phyloP scores from a whole-genome alignment of 2,329 filamentous ascomycete genomes.

The Didymella exigua region DNA sequence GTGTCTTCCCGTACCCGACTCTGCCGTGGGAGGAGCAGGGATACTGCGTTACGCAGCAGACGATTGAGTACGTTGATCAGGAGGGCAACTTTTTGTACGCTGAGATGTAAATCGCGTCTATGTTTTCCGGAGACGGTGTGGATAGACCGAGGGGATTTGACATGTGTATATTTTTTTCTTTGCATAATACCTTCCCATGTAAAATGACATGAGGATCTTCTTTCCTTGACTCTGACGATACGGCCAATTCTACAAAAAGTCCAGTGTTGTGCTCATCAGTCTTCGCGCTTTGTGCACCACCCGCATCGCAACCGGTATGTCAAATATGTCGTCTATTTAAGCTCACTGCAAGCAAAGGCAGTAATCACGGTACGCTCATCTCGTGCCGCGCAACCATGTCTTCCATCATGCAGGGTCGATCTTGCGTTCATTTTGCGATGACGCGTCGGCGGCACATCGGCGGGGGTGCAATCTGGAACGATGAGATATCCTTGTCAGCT shows the following conservation, averaged over 20 bases:
- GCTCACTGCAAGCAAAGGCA: neutral
- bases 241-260: neutral
- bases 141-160: neutral
- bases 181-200: neutral
- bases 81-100: constrained; percentile 41
- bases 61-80: constrained; percentile 43
- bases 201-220: neutral
- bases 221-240: neutral
- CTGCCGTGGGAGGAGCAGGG: constrained; percentile 36
- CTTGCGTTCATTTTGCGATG: neutral
- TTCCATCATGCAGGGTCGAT: neutral
- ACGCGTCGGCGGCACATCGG: neutral
- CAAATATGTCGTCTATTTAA: neutral
- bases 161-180: neutral
- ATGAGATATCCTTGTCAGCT: neutral
- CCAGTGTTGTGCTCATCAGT: too few species aligned
- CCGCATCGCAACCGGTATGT: too few species aligned
- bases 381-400: neutral
- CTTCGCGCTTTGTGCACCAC: too few species aligned
- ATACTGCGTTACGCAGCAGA: constrained; percentile 40
- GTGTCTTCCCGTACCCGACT: constrained; percentile 24
- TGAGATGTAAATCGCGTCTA: constrained; percentile 19
- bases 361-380: neutral
- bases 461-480: neutral
- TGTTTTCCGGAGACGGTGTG: too few species aligned